Base-by-base conservation (phyloP, 306 rosid genomes). In the Trifolium pratense region DNA sequence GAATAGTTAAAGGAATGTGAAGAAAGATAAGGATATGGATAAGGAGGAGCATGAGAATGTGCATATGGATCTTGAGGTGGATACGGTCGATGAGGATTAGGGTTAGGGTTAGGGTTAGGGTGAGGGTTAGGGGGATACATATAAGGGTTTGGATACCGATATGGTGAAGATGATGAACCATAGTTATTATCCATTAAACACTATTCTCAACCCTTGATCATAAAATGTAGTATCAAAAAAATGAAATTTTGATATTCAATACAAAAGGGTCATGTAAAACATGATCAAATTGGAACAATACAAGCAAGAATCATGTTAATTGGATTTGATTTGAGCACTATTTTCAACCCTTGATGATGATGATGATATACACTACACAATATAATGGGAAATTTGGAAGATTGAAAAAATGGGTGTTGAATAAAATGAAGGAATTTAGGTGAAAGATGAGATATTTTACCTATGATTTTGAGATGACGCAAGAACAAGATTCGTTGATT, bases 1-100 rank as follows among this genome's bases (percentile, higher is more conserved):
- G 80, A 45, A 81, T 83, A 76, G 63, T 88, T 69, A 42, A 78
- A 72, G 70, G 96, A 66, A 32, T 69, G 79, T 68, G 82, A 80
- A 39, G 77, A 32, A 74, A 5, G 5, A 46, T 46, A 84, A 70
- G 83, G 81, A 29, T 84, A 77, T 58, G 85, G 76, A 68, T 74
- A 70, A 31, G 85, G 81, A 80, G 51, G 58, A 25, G 58, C 39
- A 42, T 66, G 61, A 21, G 70, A 7, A 46, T 32, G 78, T 39
- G 80, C 60, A 51, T 68, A 48, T 68, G 87, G 84, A 74, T 80
- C 65, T 31, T 66, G 71, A 76, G 82, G 75, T 20, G 89, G 90
- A 75, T 87, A 87, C 58, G 78, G 81, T 39, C n/a, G 69, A 69
- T 72, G 32, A 80, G 80, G 87, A 9, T 72, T 56, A 1, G 70